Evolutionary conservation across 164 flowering plant species (phyloP).

Genomic region (Amborella trichopoda): DNA sequence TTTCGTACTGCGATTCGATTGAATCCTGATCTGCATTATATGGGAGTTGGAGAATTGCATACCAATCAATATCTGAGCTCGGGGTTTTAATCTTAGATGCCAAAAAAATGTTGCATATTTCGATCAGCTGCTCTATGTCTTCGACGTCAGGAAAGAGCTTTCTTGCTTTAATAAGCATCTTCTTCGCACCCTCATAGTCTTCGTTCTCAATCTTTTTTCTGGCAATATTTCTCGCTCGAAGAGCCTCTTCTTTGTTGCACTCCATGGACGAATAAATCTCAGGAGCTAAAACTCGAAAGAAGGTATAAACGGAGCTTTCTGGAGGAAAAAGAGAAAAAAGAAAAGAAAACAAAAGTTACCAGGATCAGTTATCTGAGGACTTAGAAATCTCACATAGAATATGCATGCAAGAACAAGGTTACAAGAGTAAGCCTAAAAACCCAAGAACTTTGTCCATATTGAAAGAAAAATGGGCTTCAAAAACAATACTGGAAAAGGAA

Average conservation of each 20-base stretch:
- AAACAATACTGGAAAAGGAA: too few relatives aligned
- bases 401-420: too few relatives aligned
- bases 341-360: too few relatives aligned
- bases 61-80: constrained; percentile 23
- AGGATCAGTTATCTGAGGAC: too few relatives aligned
- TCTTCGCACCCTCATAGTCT: constrained; percentile 25
- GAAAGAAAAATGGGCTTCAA: too few relatives aligned
- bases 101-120: constrained; percentile 31
- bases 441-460: too few relatives aligned
- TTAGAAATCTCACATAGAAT: too few relatives aligned
- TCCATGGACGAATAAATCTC: too few relatives aligned
- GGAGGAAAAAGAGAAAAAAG: too few relatives aligned
- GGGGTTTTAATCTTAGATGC: constrained; percentile 14
- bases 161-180: constrained; percentile 15
- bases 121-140: constrained; percentile 21
- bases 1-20: constrained; percentile 15
- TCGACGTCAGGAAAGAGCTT: constrained; percentile 18
- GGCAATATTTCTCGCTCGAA: constrained; percentile 13
- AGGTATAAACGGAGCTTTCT: too few relatives aligned
- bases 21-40: constrained; percentile 12
- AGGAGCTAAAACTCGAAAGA: too few relatives aligned
- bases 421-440: too few relatives aligned
- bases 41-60: constrained; percentile 33
- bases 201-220: constrained; percentile 18
- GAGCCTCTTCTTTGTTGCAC: constrained; percentile 10